A percentile compares a stretch with the other conserved stretches of the same genome.
Conservation (phyloP, 305 asterid species). For the Striga hermonthica region DNA sequence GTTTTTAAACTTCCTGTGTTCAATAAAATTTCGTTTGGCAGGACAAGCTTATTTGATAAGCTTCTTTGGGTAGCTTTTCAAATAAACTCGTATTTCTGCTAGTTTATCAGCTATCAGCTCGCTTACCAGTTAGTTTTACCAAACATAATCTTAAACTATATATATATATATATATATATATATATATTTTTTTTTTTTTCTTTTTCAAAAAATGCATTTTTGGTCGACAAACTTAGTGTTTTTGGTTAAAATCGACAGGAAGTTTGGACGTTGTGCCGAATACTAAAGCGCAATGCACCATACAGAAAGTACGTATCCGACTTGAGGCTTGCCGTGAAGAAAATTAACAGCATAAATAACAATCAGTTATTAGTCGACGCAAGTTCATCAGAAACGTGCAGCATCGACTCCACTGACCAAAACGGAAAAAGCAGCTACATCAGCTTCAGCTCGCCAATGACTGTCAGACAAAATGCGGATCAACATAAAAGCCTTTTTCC, state of each 20-base stretch:
- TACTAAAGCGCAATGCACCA: conserved; percentile 56
- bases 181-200: no score
- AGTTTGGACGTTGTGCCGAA: conserved; percentile 88
- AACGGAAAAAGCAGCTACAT: conserved; percentile 35
- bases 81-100: no score
- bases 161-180: no score
- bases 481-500: conserved; percentile 27
- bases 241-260: conserved; percentile 43
- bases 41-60: no score
- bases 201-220: no score
- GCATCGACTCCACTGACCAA: conserved; percentile 41
- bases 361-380: conserved; percentile 14
- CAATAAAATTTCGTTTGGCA: not conserved
- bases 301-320: conserved; percentile 49
- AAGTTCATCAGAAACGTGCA: conserved; percentile 42
- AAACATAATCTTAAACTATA: no score
- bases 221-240: no score
- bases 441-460: conserved; percentile 42
- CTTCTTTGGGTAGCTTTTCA: no score
- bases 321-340: conserved; percentile 39
- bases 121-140: no score
- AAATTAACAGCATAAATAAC: conserved; percentile 15
- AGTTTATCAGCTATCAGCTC: no score
- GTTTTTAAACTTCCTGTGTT: no score
- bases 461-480: not conserved